Percentiles rank a stretch among this genome's conserved stretches.
These are phyloP conservation scores for Cymodocea nodosa DNA, from an alignment of 116 monocot species.

Conservation along the genomic window DNA sequence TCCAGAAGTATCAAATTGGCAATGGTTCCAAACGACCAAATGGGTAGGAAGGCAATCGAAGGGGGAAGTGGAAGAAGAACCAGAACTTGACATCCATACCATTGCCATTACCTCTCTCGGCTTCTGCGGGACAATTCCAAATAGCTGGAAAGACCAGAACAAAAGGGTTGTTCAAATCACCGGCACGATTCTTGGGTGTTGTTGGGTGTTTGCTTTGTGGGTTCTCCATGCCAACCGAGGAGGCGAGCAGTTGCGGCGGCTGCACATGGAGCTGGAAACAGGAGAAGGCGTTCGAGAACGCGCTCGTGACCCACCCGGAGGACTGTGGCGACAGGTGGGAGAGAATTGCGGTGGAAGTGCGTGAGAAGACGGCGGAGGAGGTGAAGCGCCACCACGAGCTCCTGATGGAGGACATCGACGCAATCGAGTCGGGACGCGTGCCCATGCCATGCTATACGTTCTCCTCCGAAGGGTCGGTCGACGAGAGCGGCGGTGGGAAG, in stretches of 20 bases:
- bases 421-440: constrained; percentile 53
- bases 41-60: no score
- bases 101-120: no score
- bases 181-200: not conserved
- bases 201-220: not conserved
- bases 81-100: no score
- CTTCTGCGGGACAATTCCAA: no score
- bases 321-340: constrained; percentile 40
- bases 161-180: no score
- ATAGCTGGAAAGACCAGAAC: no score
- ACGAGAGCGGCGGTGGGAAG: constrained; percentile 17
- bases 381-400: constrained; percentile 53
- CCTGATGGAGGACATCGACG: constrained; percentile 54
- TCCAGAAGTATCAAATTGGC: no score
- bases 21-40: no score
- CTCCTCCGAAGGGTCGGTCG: constrained; percentile 29
- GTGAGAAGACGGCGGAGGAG: constrained; percentile 44
- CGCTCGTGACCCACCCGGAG: constrained; percentile 27
- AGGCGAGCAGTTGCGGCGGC: constrained; percentile 23
- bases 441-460: constrained; percentile 43
- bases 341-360: constrained; percentile 39
- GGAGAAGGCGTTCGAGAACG: constrained; percentile 78
- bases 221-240: constrained; percentile 23
- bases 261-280: constrained; percentile 56
- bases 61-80: no score